phyloP scores from a whole-genome alignment of 495 filamentous ascomycete species.

The Neohortaea acidophila region DNA sequence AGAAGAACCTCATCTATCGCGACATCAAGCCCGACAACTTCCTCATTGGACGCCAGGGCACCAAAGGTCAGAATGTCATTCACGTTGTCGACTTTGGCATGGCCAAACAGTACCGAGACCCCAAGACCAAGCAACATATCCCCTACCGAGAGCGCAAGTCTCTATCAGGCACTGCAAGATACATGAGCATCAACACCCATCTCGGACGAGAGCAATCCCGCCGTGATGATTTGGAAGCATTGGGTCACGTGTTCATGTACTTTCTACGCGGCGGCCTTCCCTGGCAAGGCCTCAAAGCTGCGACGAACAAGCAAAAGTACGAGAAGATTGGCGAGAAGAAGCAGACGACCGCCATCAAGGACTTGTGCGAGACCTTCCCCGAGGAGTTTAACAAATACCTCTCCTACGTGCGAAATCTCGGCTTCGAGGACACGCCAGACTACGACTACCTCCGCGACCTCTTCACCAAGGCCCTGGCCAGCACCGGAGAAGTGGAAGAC shows the following conservation, averaged over 20 bases:
- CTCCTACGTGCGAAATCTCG: constrained; percentile 90
- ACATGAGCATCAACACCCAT: constrained; percentile 99
- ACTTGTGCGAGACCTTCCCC: constrained; percentile 90
- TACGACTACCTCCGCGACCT: constrained; percentile 96
- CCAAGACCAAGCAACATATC: constrained; percentile 98
- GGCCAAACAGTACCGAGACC: constrained; percentile 98
- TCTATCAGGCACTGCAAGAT: constrained; percentile 88
- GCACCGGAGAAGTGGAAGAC: constrained; percentile 86
- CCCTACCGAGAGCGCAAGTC: constrained; percentile 97
- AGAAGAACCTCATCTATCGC: constrained; percentile 98
- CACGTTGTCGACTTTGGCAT: constrained; percentile 99
- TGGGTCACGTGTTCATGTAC: constrained; percentile 99
- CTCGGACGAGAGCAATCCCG: constrained; percentile 90
- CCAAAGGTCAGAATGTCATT: constrained; percentile 92
- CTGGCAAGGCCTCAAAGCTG: constrained; percentile 97
- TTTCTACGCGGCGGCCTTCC: constrained; percentile 91
- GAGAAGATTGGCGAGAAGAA: constrained; percentile 99
- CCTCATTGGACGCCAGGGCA: constrained; percentile 83
- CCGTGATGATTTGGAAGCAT: constrained; percentile 86
- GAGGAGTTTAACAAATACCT: constrained; percentile 97
- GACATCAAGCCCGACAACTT: constrained; percentile 99
- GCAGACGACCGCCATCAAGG: constrained; percentile 91
- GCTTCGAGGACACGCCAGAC: constrained; percentile 96
- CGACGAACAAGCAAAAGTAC: constrained; percentile 99
- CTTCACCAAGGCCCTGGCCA: constrained; percentile 92